Base-by-base conservation (phyloP, 805 yeast species). In the Sugiyamaella marilandica region DNA sequence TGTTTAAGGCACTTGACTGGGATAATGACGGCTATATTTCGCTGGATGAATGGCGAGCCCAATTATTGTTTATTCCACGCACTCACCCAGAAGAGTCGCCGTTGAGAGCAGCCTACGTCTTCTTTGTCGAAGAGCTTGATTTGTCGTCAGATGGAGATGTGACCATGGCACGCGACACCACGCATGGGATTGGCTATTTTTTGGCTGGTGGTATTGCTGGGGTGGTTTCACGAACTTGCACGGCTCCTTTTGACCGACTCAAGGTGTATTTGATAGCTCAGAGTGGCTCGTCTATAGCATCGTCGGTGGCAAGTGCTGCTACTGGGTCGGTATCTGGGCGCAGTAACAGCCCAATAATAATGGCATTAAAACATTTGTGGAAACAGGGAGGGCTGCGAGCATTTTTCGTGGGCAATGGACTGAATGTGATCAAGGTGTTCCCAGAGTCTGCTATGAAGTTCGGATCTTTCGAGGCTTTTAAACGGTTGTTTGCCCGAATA, bases 361-460 rank as follows among this genome's bases (percentile, higher is more conserved):
- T 89, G 58, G 98, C 97, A 2, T 85, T 91, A 0, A 76, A 81
- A 47, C 80, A 89, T 0, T 70, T 94, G 34, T 94, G 91, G 77
- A 80, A 79, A 61, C 94, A 87, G 69, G 97, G 97, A 26, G 99
- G 99, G 0, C 51, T 90, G 2, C 77, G 79, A 52, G 84, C 94
- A 0, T 94, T 94, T 65, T 94, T 94, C 67, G 96, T 91, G 13
- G 99, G 97, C 37, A 92, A 92, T 70, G 98, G 97, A 0, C 74
- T 92, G 45, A 94, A 94, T 66, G 88, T 87, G n/a, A 62, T 91
- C 51, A 92, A 92, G 66, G 97, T 92, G 18, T 88, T 94, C 65
- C 99, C 99, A 0, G 99, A 92, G 67, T 85, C 95, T 35, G 97
- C 98, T 1, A 92, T 92, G 81, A 94, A 94, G 66, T 92, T 94